Evolutionary conservation across 179 eudicot genomes (phyloP).

Genomic region (Beta corolliflora): DNA sequence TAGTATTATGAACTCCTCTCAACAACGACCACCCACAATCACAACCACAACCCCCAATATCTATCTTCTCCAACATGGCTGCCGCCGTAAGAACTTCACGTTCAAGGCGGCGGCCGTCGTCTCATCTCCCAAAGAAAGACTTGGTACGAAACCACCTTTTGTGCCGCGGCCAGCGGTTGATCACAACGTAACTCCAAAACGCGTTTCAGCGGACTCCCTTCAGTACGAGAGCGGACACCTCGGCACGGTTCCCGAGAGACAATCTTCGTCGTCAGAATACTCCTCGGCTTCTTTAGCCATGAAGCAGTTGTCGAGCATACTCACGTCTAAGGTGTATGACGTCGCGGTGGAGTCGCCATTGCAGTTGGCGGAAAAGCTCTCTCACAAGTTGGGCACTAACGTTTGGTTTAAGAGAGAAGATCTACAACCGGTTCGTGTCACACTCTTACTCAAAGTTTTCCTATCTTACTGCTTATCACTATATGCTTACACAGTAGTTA

Average conservation of each 20-base stretch:
- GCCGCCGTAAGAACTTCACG: not conserved
- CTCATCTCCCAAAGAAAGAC: conserved; percentile 1
- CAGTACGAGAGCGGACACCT: conserved; percentile 64
- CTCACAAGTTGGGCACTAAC: conserved; percentile 57
- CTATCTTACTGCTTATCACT: no score
- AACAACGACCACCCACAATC: not conserved
- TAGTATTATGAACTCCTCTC: conserved; percentile 6
- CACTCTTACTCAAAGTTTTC: not conserved
- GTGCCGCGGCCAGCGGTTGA: not conserved
- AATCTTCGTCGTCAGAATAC: not conserved
- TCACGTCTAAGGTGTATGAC: conserved; percentile 83
- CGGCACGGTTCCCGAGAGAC: conserved; percentile 53
- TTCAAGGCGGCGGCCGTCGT: conserved; percentile 8
- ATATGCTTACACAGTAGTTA: no score
- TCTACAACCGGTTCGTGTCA: conserved; percentile 37
- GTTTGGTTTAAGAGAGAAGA: conserved; percentile 74
- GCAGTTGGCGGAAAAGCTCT: conserved; percentile 76
- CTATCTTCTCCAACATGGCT: not conserved
- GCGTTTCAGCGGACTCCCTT: conserved; percentile 60
- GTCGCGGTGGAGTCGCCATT: conserved; percentile 81
- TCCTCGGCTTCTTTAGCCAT: conserved; percentile 34
- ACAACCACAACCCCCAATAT: not conserved
- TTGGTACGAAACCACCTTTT: not conserved
- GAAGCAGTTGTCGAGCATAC: conserved; percentile 66
- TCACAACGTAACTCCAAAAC: conserved; percentile 2